Evolutionary conservation across 2,329 filamentous ascomycete species (phyloP).

Genomic region (Simplicillium aogashimaense): DNA sequence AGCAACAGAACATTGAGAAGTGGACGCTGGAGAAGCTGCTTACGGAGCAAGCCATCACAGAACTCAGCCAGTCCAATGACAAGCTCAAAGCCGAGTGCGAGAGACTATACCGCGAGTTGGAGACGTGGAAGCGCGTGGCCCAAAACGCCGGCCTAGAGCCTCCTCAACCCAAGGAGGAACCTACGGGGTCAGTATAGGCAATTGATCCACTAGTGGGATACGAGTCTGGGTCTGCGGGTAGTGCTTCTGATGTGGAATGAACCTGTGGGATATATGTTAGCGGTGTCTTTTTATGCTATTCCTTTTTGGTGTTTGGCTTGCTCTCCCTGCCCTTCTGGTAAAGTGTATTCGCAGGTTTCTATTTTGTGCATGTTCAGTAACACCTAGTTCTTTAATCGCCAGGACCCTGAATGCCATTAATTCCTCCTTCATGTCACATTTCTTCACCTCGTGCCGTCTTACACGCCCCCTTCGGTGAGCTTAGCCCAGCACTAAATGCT

Average conservation of each 20-base stretch:
- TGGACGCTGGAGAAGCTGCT: slow-evolving; percentile 87
- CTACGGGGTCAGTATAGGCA: slow-evolving; percentile 9
- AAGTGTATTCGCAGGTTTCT: not conserved
- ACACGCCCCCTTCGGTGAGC: too few species aligned
- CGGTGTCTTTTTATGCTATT: too few species aligned
- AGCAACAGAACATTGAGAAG: slow-evolving; percentile 87
- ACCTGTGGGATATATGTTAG: too few species aligned
- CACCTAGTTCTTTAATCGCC: too few species aligned
- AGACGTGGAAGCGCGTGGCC: slow-evolving; percentile 66
- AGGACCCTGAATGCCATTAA: too few species aligned
- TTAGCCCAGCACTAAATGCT: too few species aligned
- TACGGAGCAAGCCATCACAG: slow-evolving; percentile 79
- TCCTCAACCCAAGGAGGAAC: slow-evolving; percentile 27
- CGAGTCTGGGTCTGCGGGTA: too few species aligned
- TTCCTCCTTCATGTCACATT: too few species aligned
- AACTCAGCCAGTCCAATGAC: slow-evolving; percentile 79
- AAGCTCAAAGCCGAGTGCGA: slow-evolving; percentile 77
- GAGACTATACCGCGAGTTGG: slow-evolving; percentile 65
- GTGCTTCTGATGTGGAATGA: too few species aligned
- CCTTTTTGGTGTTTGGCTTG: too few species aligned
- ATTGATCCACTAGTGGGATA: not conserved
- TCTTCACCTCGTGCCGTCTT: too few species aligned
- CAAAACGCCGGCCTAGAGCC: slow-evolving; percentile 47
- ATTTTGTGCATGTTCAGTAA: not conserved
- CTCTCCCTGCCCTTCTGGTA: not conserved